Evolutionary conservation across 2,329 filamentous ascomycete genomes (phyloP).

Genomic region (Dactylonectria estremocensis): DNA sequence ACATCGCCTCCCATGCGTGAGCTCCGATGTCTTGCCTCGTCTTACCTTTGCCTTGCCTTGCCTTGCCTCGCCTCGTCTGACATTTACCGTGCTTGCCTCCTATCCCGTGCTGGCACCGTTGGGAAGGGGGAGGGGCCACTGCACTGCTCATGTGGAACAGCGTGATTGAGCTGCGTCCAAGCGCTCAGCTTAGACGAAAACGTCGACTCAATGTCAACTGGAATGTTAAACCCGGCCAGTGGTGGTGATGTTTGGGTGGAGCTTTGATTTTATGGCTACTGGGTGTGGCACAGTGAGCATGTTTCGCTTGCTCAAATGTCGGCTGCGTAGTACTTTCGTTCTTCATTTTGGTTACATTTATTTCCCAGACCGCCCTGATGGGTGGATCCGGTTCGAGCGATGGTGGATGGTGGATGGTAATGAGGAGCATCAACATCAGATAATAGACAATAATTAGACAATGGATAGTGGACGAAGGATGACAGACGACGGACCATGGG

Average conservation of each 20-base stretch:
- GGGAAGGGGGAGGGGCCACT: neutral
- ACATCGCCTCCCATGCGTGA: neutral
- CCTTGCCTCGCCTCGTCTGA: neutral
- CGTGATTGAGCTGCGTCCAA: neutral
- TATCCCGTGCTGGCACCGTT: neutral
- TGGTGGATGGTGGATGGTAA: too few species aligned
- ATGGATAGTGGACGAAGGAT: neutral
- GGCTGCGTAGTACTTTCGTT: neutral
- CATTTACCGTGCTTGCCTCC: neutral
- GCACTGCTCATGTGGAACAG: neutral
- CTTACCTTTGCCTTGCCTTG: slow-evolving; percentile 1
- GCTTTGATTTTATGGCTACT: neutral
- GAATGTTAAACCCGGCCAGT: slow-evolving; percentile 11
- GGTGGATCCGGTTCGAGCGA: neutral
- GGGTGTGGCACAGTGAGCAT: neutral
- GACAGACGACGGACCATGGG: neutral
- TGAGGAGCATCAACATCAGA: too few species aligned
- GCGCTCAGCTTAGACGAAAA: slow-evolving; percentile 18
- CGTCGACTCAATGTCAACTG: slow-evolving; percentile 15
- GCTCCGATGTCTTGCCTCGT: neutral
- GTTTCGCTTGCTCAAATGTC: slow-evolving; percentile 3
- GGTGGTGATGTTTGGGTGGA: slow-evolving; percentile 6
- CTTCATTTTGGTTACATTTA: neutral
- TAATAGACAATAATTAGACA: neutral
- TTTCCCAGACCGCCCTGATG: neutral